Evolutionary conservation across 345 rosid species (phyloP).

Genomic region (Citrus unshiu): DNA sequence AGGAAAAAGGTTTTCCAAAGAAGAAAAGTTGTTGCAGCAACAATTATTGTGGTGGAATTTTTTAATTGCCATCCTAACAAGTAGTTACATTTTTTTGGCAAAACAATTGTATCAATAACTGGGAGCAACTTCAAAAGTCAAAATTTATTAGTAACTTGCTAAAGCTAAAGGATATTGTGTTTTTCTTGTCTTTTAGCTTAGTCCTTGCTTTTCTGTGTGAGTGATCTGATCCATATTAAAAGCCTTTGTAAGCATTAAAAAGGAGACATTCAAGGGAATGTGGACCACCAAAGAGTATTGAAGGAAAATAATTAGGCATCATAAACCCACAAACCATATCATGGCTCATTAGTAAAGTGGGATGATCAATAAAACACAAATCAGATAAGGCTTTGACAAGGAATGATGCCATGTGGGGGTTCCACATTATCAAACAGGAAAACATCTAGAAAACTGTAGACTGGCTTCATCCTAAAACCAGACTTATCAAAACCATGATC

Average conservation of each 20-base stretch:
- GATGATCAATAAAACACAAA: not conserved
- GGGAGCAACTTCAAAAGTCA: no score
- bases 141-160: not conserved
- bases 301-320: not conserved
- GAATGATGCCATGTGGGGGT: not conserved
- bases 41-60: not conserved
- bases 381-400: not conserved
- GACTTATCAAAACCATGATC: not conserved
- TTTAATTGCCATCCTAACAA: not conserved
- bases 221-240: not conserved
- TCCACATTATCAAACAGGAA: not conserved
- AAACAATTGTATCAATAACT: not conserved
- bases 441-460: not conserved
- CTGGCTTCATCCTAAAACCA: not conserved
- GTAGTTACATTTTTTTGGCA: no score
- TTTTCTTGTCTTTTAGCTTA: not conserved
- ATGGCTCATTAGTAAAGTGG: not conserved
- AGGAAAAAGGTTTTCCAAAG: not conserved
- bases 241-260: not conserved
- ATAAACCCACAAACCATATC: not conserved
- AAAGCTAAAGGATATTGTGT: not conserved
- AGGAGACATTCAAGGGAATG: not conserved
- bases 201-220: not conserved
- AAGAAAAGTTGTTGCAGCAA: not conserved
- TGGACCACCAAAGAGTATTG: not conserved